These are phyloP conservation scores for Fraxinus nigra DNA, from an alignment of 305 asterid genomes.

Conservation along the genomic window DNA sequence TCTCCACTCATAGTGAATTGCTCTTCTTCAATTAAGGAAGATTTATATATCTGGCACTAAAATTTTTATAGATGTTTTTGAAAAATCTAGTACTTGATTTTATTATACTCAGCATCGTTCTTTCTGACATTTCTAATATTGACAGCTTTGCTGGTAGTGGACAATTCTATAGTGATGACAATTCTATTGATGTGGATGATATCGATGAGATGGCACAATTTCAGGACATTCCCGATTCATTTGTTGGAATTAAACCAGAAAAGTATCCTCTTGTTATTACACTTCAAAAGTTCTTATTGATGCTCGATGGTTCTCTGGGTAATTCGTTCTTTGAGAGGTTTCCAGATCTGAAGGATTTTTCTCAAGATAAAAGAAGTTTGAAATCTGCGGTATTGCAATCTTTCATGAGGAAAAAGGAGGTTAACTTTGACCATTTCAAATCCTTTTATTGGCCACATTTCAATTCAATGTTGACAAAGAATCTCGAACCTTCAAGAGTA, in stretches of 20 bases:
- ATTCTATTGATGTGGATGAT: constrained; percentile 37
- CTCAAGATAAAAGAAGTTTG: constrained; percentile 24
- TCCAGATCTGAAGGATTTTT: constrained; percentile 25
- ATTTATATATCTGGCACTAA: background rate
- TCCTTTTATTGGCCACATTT: constrained; percentile 64
- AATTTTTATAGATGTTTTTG: background rate
- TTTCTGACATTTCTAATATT: constrained; percentile 10
- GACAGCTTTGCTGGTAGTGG: constrained; percentile 44
- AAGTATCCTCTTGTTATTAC: constrained; percentile 61
- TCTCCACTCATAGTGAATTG: background rate
- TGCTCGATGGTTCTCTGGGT: constrained; percentile 62
- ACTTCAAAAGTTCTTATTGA: constrained; percentile 57
- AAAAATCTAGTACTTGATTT: background rate
- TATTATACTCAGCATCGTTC: background rate
- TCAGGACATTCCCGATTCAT: constrained; percentile 53
- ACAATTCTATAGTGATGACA: constrained; percentile 20
- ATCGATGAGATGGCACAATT: constrained; percentile 41
- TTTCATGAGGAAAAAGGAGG: constrained; percentile 58
- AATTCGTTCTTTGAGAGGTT: constrained; percentile 59
- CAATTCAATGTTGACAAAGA: constrained; percentile 42
- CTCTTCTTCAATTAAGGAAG: background rate
- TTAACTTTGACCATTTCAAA: constrained; percentile 53
- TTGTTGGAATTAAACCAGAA: constrained; percentile 38
- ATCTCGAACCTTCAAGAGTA: constrained; percentile 60
- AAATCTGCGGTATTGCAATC: constrained; percentile 45